Conservation (phyloP, 2,329 filamentous ascomycete genomes). For the Aspergillus tanneri region DNA sequence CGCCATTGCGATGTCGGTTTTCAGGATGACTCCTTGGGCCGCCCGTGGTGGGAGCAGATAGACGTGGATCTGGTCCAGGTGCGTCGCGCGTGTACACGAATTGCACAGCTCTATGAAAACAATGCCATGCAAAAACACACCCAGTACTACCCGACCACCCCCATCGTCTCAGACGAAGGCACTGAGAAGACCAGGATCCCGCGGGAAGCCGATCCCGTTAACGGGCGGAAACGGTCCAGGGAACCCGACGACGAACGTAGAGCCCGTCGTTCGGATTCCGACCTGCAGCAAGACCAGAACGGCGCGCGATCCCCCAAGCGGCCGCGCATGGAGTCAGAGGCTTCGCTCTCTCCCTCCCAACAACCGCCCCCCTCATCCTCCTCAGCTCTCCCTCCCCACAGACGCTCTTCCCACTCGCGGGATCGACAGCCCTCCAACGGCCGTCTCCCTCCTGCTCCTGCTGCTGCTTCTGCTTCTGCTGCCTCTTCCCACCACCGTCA, state of each 20-base stretch:
- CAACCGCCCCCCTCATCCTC: neutral
- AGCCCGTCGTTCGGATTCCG: conserved; percentile 10
- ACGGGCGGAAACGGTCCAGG: conserved; percentile 42
- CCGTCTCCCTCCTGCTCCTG: conserved; percentile 13
- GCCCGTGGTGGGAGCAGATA: conserved; percentile 84
- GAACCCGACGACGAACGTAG: conserved; percentile 31
- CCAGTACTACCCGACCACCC: conserved; percentile 44
- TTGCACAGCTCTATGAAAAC: conserved; percentile 59
- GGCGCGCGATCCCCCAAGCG: conserved; percentile 40
- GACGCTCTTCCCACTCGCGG: conserved; percentile 11
- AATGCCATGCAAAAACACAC: conserved; percentile 45
- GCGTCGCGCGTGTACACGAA: conserved; percentile 69
- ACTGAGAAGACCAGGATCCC: conserved; percentile 40
- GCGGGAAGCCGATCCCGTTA: conserved; percentile 18
- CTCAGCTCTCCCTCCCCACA: conserved; percentile 7
- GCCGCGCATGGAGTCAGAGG: conserved; percentile 31
- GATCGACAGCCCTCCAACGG: conserved; percentile 19
- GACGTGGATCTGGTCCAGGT: conserved; percentile 71
- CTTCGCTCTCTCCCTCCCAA: conserved; percentile 7
- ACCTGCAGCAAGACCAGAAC: conserved; percentile 18
- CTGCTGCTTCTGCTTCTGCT: conserved; percentile 7
- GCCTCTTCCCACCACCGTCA: conserved; percentile 19
- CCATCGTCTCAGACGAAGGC: conserved; percentile 33
- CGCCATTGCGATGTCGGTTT: conserved; percentile 72
- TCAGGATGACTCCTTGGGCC: conserved; percentile 68